Evolutionary conservation across 2,329 filamentous ascomycete species (phyloP), one percentile per base, ranked within the genome.

Genomic region (Penicillium sclerotigenum): DNA sequence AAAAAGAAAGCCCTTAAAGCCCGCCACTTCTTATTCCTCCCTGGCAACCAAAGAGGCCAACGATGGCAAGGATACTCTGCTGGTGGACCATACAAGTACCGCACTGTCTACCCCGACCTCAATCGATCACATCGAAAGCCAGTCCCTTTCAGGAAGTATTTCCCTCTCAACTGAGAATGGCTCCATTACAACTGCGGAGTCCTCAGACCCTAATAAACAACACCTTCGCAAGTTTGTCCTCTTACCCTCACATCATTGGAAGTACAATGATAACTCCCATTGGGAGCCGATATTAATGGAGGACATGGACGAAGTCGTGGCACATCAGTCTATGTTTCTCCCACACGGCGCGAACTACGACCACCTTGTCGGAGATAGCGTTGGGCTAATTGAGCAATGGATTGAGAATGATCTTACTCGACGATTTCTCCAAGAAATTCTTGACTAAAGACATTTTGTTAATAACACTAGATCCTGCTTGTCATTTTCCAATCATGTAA

Each of bases 281-380:
- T 96, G 92, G 91, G 77, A 91, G 1, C 80, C 87, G 42, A 83
- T 96, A 3, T 87, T 86, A 65, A 94, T 97, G 89, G 82, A 87
- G 56, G 86, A 85, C 50, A 85, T 94, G 58, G 91, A 96, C 68
- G 90, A 96, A 72, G 88, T 96, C 1, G 86, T 84, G 7, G 92
- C 91, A 10, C 91, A 96, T 70, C 93, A 90, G 59, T 87, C 88
- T 0, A 76, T 96, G 49, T 96, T 96, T 75, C 83, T 90, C 13
- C 75, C 85, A 0, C 67, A 67, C 22, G 86, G 87, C 7, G 80
- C 85, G 57, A 87, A 89, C 55, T 93, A 94, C 68, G 88, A 91
- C 65, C 76, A 75, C 60, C 75, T 93, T n/a, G 85, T 93, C n/a
- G 87, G 86, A 0, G 87, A 92, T 70, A 86, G 90, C 3, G 86